These are phyloP conservation scores for Fusarium cicatricum DNA, from an alignment of 2,329 filamentous ascomycete genomes.

Conservation along the genomic window DNA sequence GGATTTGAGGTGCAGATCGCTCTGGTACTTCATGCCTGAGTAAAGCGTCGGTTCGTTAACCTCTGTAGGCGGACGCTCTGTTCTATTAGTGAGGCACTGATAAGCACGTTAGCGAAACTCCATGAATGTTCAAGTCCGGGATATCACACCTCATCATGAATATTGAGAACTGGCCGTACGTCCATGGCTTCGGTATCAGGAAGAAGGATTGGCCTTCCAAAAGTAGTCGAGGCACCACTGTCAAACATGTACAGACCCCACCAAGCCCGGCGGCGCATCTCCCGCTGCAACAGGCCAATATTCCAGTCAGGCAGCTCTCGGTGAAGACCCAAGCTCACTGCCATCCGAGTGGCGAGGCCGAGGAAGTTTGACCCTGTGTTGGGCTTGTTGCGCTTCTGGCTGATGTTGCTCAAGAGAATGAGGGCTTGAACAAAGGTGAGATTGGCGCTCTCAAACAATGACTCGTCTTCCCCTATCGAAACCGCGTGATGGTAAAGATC, in stretches of 20 bases:
- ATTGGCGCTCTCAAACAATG: constrained; percentile 23
- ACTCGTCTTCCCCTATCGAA: constrained; percentile 11
- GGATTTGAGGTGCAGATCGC: no score
- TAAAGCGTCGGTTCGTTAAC: no score
- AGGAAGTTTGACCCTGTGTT: constrained; percentile 24
- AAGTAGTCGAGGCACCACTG: constrained; percentile 20
- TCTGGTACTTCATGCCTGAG: no score
- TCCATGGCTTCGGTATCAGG: no score
- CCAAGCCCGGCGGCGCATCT: constrained; percentile 25
- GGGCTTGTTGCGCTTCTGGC: constrained; percentile 27
- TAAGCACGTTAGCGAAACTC: no score
- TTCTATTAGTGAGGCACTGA: no score
- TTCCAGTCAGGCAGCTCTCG: constrained; percentile 14
- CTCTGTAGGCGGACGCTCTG: no score
- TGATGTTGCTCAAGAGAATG: constrained; percentile 9
- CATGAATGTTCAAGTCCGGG: no score
- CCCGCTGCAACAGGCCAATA: constrained; percentile 11
- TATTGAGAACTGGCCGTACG: no score
- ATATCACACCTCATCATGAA: no score
- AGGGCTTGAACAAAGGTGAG: constrained; percentile 25
- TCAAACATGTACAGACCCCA: constrained; percentile 27
- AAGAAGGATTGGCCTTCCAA: constrained; percentile 21
- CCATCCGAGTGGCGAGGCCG: constrained; percentile 17
- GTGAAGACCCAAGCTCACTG: constrained; percentile 16
- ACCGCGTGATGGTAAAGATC: no score